phyloP scores from a whole-genome alignment of 306 rosid genomes.

The Urtica urens region DNA sequence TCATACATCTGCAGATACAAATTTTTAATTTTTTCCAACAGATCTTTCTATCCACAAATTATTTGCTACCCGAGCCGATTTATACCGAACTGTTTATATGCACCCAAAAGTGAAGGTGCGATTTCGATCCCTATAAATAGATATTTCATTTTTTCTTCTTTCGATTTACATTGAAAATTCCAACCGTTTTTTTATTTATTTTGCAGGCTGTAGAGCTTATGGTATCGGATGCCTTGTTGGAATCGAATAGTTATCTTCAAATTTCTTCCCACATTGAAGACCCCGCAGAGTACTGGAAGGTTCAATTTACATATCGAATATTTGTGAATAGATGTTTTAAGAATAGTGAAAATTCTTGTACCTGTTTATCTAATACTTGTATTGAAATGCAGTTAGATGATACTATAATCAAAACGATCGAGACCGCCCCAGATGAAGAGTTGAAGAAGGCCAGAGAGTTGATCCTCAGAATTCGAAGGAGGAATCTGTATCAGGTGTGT shows the following conservation, averaged over 20 bases:
- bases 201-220: conserved; percentile 88
- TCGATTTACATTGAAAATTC: not conserved
- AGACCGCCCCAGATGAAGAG: conserved; percentile 53
- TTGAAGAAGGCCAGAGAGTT: conserved; percentile 77
- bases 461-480: conserved; percentile 71
- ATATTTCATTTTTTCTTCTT: not conserved
- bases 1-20: too few species aligned
- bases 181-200: not conserved
- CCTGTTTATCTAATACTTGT: not conserved
- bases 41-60: conserved; percentile 86
- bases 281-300: conserved; percentile 94
- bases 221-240: conserved; percentile 70
- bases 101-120: conserved; percentile 92
- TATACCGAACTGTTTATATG: conserved; percentile 75
- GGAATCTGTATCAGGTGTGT: conserved; percentile 80
- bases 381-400: conserved; percentile 76
- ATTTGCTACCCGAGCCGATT: conserved; percentile 87
- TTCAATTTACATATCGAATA: conserved; percentile 17
- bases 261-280: conserved; percentile 53
- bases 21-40: too few species aligned
- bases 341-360: too few species aligned
- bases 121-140: conserved; percentile 4
- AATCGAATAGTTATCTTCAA: conserved; percentile 54
- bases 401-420: conserved; percentile 66
- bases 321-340: not conserved